Conservation (phyloP, 345 rosid genomes). For the Turnera subulata region DNA sequence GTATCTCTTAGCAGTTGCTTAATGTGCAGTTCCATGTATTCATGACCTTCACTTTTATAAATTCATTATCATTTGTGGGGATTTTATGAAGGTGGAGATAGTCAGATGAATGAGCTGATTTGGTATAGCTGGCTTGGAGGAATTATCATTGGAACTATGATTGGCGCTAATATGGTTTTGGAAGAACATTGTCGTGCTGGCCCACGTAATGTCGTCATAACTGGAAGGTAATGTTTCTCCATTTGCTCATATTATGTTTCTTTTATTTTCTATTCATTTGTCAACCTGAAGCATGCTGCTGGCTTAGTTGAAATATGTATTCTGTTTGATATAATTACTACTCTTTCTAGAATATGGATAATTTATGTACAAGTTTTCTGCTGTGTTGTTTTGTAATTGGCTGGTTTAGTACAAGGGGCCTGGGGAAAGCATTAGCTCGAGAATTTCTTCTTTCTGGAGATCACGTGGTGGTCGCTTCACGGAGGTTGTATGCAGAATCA, state of each 20-base stretch:
- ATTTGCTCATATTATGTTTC: background rate
- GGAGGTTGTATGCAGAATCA: constrained; percentile 45
- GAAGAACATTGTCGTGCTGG: constrained; percentile 94
- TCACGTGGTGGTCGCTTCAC: constrained; percentile 79
- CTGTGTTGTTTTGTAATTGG: constrained; percentile 15
- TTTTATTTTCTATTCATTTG: background rate
- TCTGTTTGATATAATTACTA: no score
- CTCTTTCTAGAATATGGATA: no score
- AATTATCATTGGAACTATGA: constrained; percentile 87
- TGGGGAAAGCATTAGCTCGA: constrained; percentile 96
- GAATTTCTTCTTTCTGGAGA: constrained; percentile 96
- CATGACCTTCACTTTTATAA: background rate
- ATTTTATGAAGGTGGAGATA: constrained; percentile 65
- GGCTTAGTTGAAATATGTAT: no score
- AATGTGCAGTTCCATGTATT: background rate
- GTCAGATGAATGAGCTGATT: constrained; percentile 70
- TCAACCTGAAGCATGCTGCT: background rate
- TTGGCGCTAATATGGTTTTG: constrained; percentile 84
- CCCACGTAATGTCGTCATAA: constrained; percentile 88
- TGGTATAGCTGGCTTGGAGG: constrained; percentile 99
- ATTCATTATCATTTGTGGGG: constrained; percentile 17
- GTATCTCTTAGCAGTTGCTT: constrained; percentile 3
- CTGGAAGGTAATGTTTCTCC: constrained; percentile 65
- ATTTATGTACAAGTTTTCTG: no score
- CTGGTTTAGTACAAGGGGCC: constrained; percentile 72